These are phyloP conservation scores for Vachellia pachyceras DNA, from an alignment of 306 rosid genomes.

Conservation along the genomic window DNA sequence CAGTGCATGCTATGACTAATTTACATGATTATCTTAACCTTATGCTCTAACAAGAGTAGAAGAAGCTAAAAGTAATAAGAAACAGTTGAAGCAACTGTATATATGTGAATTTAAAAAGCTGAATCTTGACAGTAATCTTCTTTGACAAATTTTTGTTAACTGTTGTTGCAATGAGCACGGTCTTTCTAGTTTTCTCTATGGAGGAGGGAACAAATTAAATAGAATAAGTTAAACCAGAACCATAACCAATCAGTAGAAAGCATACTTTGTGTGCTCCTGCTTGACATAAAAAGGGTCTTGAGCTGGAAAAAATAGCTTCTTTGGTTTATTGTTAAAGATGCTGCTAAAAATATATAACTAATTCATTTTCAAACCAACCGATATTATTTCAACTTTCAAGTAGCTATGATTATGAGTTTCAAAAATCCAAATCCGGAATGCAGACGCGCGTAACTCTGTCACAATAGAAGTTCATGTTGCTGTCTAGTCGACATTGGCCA, in stretches of 20 bases:
- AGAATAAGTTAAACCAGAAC: neutral
- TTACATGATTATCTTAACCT: neutral
- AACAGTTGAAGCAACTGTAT: too few species aligned
- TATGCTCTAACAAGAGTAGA: neutral
- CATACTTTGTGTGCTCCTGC: neutral
- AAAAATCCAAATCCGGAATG: neutral
- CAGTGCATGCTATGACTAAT: neutral
- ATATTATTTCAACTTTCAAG: too few species aligned
- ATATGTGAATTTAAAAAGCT: neutral
- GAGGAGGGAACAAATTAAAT: neutral
- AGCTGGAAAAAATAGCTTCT: neutral
- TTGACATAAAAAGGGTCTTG: neutral
- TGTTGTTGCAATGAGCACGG: neutral
- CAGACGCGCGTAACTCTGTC: neutral
- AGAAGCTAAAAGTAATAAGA: neutral
- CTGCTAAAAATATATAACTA: too few species aligned
- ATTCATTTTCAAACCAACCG: too few species aligned
- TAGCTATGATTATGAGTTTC: too few species aligned
- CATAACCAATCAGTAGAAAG: too few species aligned
- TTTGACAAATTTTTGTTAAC: neutral
- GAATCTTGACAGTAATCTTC: neutral
- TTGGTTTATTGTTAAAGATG: too few species aligned
- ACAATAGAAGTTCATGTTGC: neutral
- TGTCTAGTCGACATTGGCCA: constrained; percentile 29
- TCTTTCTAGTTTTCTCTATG: neutral